Base-by-base conservation (phyloP, 179 eudicot genomes). In the Silene coronaria region DNA sequence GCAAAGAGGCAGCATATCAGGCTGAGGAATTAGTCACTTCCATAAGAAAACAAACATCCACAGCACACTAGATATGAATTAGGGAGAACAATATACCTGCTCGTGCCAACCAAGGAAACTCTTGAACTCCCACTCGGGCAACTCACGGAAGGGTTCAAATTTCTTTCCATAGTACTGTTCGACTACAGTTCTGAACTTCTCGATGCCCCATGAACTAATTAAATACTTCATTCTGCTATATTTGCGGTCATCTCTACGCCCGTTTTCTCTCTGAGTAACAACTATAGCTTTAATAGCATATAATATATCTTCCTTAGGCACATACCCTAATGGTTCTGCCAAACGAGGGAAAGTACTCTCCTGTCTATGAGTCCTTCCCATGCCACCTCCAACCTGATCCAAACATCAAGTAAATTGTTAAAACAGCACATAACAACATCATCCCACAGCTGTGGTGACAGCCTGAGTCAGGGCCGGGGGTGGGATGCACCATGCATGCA, bases 211-310 rank as follows among this genome's bases (percentile, higher is more conserved):
- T 48, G 97, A 92, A 76, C 90, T 88, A 73, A 96, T 80, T 75
- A 96, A 79, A 80, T 96, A 96, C 72, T 96, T 96, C 99, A 96
- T 87, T 78, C 99, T 93, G 64, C 99, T 89, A 64, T 91, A 91
- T 84, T 87, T 96, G 11, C 99, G 95, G 82, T 93, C 99, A 79
- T 96, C 99, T 87, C 99, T 91, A 83, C 99, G 88, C 72, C 97
- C 99, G 80, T 93, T 91, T 64, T 96, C 99, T 82, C 99, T 82
- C 78, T 96, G 99, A 30, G 99, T 92, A 58, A 89, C 97, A 23
- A 96, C 97, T 79, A 96, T 93, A 82, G 99, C 99, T 84, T 96
- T 96, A n/a, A 96, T 91, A 62, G 96, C 99, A 87, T 93, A 96
- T 63, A 96, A 61, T 75, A 96, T 93, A 77, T 93, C 97, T 84